These are phyloP conservation scores for Talaromyces sp. DNA, from an alignment of 2,329 filamentous ascomycete species.

Conservation along the genomic window DNA sequence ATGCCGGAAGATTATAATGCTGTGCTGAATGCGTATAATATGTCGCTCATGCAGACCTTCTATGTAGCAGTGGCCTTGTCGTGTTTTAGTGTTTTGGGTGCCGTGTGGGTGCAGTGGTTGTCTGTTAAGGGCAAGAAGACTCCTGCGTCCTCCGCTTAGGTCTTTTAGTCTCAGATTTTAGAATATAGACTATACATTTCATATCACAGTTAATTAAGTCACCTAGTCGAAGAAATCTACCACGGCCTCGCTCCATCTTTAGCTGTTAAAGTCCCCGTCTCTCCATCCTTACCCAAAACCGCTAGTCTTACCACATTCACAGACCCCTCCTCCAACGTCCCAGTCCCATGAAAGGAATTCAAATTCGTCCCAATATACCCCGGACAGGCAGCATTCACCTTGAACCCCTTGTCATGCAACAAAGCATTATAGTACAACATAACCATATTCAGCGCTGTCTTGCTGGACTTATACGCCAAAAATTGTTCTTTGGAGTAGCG, in stretches of 20 bases:
- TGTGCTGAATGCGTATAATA: not conserved
- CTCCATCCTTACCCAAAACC: conserved; percentile 21
- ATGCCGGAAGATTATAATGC: no score
- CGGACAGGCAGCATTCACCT: conserved; percentile 26
- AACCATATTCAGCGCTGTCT: conserved; percentile 46
- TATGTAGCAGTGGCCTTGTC: not conserved
- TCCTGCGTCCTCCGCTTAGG: not conserved
- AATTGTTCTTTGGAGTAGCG: conserved; percentile 20
- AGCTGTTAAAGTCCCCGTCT: conserved; percentile 23
- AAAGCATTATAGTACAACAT: conserved; percentile 42
- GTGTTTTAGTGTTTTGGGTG: not conserved
- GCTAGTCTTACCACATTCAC: conserved; percentile 24
- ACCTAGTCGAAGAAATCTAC: not conserved
- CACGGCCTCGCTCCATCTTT: conserved; percentile 23
- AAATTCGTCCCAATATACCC: conserved; percentile 25
- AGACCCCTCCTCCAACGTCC: conserved; percentile 16
- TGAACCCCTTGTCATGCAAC: conserved; percentile 34
- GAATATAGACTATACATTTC: no score
- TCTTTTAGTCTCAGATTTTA: not conserved
- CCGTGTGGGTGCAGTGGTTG: not conserved
- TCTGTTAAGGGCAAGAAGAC: not conserved
- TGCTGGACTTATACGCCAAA: conserved; percentile 41
- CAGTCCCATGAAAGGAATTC: conserved; percentile 2
- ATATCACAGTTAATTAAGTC: no score
- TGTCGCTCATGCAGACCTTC: not conserved